Conservation (phyloP, 164 flowering plant genomes). For the Dillenia suffruticosa region DNA sequence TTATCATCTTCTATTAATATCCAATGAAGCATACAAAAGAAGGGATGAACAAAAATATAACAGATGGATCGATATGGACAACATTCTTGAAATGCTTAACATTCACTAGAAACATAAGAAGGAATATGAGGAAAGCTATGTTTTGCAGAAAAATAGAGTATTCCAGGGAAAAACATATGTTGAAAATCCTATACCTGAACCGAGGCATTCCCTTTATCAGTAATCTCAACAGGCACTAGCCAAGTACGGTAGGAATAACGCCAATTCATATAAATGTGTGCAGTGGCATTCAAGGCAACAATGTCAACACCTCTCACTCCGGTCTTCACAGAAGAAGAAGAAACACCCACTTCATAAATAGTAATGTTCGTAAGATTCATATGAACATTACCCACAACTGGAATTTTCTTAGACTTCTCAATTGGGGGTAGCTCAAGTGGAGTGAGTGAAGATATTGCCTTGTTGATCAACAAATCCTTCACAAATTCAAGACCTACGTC, state of each 20-base stretch:
- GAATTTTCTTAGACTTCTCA: slow-evolving; percentile 43
- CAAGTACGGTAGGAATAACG: slow-evolving; percentile 57
- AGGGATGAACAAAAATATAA: too few relatives aligned
- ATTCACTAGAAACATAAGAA: too few relatives aligned
- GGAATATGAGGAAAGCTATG: too few relatives aligned
- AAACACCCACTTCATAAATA: slow-evolving; percentile 40
- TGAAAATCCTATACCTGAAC: slow-evolving; percentile 45
- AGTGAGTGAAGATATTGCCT: slow-evolving; percentile 53
- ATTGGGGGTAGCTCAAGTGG: slow-evolving; percentile 62
- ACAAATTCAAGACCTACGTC: slow-evolving; percentile 69
- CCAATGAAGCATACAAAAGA: too few relatives aligned
- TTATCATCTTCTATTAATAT: too few relatives aligned
- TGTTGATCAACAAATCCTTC: slow-evolving; percentile 51
- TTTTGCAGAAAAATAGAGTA: too few relatives aligned
- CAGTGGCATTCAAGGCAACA: slow-evolving; percentile 61
- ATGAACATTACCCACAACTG: slow-evolving; percentile 57
- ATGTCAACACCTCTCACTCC: slow-evolving; percentile 62
- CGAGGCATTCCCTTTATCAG: slow-evolving; percentile 67
- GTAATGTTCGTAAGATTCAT: slow-evolving; percentile 53
- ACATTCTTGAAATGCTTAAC: too few relatives aligned
- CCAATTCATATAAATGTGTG: slow-evolving; percentile 77
- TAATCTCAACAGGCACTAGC: slow-evolving; percentile 53
- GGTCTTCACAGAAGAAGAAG: slow-evolving; percentile 41
- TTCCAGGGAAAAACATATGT: not conserved
- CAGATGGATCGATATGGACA: too few relatives aligned